These are phyloP conservation scores for Middelhovenomyces tepae DNA, from an alignment of 805 yeast genomes.

Conservation along the genomic window DNA sequence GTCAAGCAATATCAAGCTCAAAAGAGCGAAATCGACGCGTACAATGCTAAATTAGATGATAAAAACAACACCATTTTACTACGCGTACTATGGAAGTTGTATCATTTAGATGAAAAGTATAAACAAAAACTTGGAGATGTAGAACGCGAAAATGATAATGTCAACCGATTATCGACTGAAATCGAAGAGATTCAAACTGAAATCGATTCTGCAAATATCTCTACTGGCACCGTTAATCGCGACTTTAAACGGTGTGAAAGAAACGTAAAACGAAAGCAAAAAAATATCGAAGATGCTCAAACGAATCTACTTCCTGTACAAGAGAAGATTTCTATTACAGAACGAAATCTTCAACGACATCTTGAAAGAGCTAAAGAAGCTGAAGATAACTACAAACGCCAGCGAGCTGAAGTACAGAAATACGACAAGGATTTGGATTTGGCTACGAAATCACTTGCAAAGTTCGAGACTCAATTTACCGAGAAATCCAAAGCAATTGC, in stretches of 20 bases:
- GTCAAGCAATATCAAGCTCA: conserved; percentile 72
- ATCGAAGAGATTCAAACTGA: conserved; percentile 1
- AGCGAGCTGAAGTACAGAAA: conserved; percentile 34
- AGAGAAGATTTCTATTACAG: conserved; percentile 43
- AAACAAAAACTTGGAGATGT: conserved; percentile 19
- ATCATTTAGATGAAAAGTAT: conserved; percentile 42
- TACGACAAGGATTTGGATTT: conserved; percentile 40
- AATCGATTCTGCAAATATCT: conserved; percentile 9
- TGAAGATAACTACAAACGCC: conserved; percentile 43
- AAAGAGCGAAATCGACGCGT: conserved; percentile 59
- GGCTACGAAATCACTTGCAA: conserved; percentile 34
- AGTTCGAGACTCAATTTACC: conserved; percentile 31
- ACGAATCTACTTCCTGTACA: conserved; percentile 53
- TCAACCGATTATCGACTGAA: conserved; percentile 3
- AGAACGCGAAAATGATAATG: conserved; percentile 8
- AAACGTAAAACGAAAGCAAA: conserved; percentile 31
- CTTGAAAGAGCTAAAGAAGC: conserved; percentile 44
- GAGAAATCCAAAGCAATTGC: conserved; percentile 25
- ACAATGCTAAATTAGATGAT: conserved; percentile 45
- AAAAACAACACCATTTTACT: conserved; percentile 30
- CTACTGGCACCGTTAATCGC: conserved; percentile 10
- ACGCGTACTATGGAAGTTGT: conserved; percentile 55
- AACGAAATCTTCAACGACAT: conserved; percentile 34
- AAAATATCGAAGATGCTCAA: conserved; percentile 35
- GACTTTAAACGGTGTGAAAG: conserved; percentile 25